Base-by-base conservation (phyloP, 1,284 basidiomycete species). In the Heterobasidion occidentale region DNA sequence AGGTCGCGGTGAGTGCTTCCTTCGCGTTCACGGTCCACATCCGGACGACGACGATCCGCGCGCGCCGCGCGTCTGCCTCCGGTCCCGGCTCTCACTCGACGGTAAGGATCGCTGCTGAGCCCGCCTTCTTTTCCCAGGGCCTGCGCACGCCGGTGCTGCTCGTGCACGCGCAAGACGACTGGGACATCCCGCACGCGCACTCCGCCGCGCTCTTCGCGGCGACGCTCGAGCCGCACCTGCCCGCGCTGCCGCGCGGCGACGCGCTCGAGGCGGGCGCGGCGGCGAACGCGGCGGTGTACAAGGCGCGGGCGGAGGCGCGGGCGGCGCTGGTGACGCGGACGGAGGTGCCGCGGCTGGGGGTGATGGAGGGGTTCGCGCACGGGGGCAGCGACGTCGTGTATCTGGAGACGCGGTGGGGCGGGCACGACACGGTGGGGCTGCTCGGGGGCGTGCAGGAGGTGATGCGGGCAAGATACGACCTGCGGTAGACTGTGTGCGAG, bases 151-250 rank as follows among this genome's bases (percentile, higher is more conserved):
- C 88, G 5, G 79, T 93, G 7, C 72, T 96, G 12, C 78, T 97
- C 59, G 82, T 83, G 0, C 94, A 97, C 67, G 84, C 93, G 1
- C 77, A 82, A 62, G 77, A 92, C 65, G 94, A 98, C 71, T 78
- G 76, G 65, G 86, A 92, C 45, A 94, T 97, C 54, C 90, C 90
- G 0, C 71, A 80, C 63, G 73, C 78, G 0, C 94, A 98, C 67
- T 90, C 90, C 0, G 75, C 78, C n/a, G 72, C 74, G 0, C 77
- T 95, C 15, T 92, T 92, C 67, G 74, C 87, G 45, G 73, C 79
- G 0, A 80, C 94, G 58, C 68, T 92, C 33, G 80, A 83, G 14
- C 79, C 82, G 0, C 71, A 79, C 54, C 74, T 91, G 12, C 86
- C 89, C 0, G 59, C 73, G 6, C 60, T 79, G 68, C 74, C 17